Percentiles rank a stretch among this genome's conserved stretches.
Evolutionary conservation across 202 grass and related monocot species (phyloP).

Genomic region (Eragrostis tef): DNA sequence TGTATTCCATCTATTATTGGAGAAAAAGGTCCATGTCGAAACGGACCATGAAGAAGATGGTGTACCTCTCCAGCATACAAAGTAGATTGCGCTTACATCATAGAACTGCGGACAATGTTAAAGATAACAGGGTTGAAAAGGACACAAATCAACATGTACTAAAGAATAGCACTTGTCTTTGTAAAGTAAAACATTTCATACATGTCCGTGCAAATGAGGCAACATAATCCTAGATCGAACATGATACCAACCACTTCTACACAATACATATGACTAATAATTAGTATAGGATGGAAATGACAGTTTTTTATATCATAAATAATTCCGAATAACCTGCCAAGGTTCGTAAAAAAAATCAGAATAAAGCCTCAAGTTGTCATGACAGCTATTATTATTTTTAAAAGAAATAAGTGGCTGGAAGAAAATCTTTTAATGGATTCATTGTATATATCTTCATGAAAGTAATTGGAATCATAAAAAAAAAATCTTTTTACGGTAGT

Average conservation of each 20-base stretch:
- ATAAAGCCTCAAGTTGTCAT: too few relatives aligned
- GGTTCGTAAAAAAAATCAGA: too few relatives aligned
- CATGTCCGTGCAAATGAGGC: conserved; percentile 25
- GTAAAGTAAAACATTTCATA: conserved; percentile 30
- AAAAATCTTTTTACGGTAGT: neutral
- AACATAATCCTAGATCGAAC: conserved; percentile 28
- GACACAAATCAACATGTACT: conserved; percentile 4
- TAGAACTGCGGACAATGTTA: neutral
- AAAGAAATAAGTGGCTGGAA: neutral
- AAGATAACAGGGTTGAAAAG: conserved; percentile 24
- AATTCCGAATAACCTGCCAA: too few relatives aligned
- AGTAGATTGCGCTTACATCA: conserved; percentile 30
- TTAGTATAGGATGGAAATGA: neutral
- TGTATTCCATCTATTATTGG: conserved; percentile 7
- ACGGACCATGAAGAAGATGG: conserved; percentile 6
- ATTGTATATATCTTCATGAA: neutral
- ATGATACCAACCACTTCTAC: conserved; percentile 1
- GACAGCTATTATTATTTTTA: neutral
- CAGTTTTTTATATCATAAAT: neutral
- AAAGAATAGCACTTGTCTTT: conserved; percentile 16
- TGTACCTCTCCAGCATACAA: conserved; percentile 21
- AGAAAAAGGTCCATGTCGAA: neutral
- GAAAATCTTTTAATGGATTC: neutral
- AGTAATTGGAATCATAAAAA: conserved; percentile 3
- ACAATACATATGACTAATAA: neutral